Conservation (phyloP, 2,329 filamentous ascomycete genomes). For the Pseudogymnoascus sp. region DNA sequence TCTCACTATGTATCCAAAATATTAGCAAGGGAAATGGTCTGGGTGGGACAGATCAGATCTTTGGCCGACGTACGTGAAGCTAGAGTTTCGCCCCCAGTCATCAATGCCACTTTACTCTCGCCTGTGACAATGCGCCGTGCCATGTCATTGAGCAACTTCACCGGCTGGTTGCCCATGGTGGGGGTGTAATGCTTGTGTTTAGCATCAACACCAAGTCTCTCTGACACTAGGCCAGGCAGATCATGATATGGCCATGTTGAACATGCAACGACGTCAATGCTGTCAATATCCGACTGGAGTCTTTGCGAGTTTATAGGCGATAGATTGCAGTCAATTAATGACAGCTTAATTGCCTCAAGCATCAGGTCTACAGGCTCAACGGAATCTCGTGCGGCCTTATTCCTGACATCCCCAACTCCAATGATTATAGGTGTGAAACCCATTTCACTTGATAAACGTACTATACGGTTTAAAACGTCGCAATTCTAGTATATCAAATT, state of each 20-base stretch:
- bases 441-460: not conserved
- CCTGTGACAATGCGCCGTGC: constrained; percentile 50
- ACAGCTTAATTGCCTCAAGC: constrained; percentile 46
- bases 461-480: not conserved
- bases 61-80: constrained; percentile 43
- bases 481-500: not conserved
- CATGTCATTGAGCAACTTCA: constrained; percentile 55
- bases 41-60: not conserved
- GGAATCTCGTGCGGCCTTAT: constrained; percentile 46
- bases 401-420: constrained; percentile 57
- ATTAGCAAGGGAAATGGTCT: not conserved
- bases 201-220: constrained; percentile 42
- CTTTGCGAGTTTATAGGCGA: constrained; percentile 25
- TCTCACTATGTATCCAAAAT: constrained; percentile 38
- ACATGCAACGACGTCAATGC: constrained; percentile 52
- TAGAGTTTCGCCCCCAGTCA: constrained; percentile 60
- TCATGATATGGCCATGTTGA: constrained; percentile 63
- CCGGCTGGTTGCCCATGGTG: constrained; percentile 60
- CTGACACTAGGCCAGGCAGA: constrained; percentile 47
- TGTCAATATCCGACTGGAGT: constrained; percentile 47
- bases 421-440: constrained; percentile 47
- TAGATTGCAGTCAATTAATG: constrained; percentile 45
- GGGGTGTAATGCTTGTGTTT: constrained; percentile 46
- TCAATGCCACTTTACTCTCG: constrained; percentile 49
- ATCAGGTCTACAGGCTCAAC: constrained; percentile 56